Evolutionary conservation across 2,329 filamentous ascomycete genomes (phyloP).

Genomic region (Cladophialophora carrionii): DNA sequence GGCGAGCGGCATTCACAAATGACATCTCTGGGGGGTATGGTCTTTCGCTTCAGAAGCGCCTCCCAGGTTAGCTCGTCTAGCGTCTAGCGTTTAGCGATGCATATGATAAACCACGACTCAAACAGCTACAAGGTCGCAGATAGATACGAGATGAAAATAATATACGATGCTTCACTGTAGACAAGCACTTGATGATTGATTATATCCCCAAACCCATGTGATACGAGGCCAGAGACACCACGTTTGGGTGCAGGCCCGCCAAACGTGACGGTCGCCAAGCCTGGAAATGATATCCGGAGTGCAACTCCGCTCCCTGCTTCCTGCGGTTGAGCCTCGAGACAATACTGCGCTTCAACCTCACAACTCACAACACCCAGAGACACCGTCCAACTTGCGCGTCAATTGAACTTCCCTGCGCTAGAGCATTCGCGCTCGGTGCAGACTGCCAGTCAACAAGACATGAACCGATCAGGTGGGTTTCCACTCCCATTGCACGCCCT

Average conservation of each 20-base stretch:
- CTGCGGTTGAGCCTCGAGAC: slow-evolving; percentile 7
- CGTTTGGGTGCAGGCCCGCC: not conserved
- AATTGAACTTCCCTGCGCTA: slow-evolving; percentile 6
- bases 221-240: not conserved
- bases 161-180: not conserved
- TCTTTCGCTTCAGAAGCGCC: not conserved
- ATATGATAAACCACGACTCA: not conserved
- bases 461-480: slow-evolving; percentile 36
- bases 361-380: not conserved
- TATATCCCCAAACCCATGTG: not conserved
- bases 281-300: slow-evolving; percentile 3
- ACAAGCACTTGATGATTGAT: not conserved
- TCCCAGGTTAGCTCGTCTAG: not conserved
- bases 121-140: not conserved
- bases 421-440: slow-evolving; percentile 9
- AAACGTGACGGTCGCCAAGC: not conserved
- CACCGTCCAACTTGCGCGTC: not conserved
- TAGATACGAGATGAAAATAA: not conserved
- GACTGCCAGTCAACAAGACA: slow-evolving; percentile 13
- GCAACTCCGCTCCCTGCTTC: slow-evolving; percentile 4
- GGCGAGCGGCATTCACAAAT: not conserved
- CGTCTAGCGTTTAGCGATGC: not conserved
- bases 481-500: slow-evolving; percentile 1
- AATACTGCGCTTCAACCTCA: not conserved
- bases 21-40: not conserved